phyloP scores from a whole-genome alignment of 768 basidiomycete species.

The Boletus subparvulus region DNA sequence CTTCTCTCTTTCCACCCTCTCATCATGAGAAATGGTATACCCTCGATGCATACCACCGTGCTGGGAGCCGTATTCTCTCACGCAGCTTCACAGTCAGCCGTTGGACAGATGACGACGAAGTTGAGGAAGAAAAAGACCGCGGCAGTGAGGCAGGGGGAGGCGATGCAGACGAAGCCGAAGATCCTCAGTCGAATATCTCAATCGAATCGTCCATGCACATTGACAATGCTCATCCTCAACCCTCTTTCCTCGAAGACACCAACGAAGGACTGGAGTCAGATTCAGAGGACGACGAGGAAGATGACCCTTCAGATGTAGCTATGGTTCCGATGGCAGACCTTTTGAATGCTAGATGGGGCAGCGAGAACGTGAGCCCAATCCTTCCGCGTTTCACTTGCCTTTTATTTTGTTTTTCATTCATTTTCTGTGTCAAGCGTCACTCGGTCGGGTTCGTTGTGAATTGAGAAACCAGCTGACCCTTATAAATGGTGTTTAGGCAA shows the following conservation, averaged over 20 bases:
- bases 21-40: slow-evolving; percentile 54
- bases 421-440: not conserved
- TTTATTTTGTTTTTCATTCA: not conserved
- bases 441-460: not conserved
- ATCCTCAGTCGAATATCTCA: slow-evolving; percentile 18
- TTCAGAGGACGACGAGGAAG: slow-evolving; percentile 44
- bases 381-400: not conserved
- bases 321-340: slow-evolving; percentile 98
- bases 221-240: slow-evolving; percentile 18
- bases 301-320: slow-evolving; percentile 63
- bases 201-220: slow-evolving; percentile 33
- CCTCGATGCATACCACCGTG: slow-evolving; percentile 75
- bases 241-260: slow-evolving; percentile 6
- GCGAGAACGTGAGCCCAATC: slow-evolving; percentile 69
- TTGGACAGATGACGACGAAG: slow-evolving; percentile 43
- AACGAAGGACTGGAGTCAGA: slow-evolving; percentile 41
- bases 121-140: slow-evolving; percentile 3
- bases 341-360: slow-evolving; percentile 83
- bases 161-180: slow-evolving; percentile 32
- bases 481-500: slow-evolving; percentile 52
- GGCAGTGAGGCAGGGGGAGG: slow-evolving; percentile 26
- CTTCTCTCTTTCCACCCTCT: slow-evolving; percentile 66
- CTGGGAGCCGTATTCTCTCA: slow-evolving; percentile 90
- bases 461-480: not conserved
- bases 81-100: slow-evolving; percentile 85